Percentiles rank a stretch among this genome's conserved stretches.
Evolutionary conservation across 2,329 filamentous ascomycete genomes (phyloP).

Genomic region (Clonostachys byssicola): DNA sequence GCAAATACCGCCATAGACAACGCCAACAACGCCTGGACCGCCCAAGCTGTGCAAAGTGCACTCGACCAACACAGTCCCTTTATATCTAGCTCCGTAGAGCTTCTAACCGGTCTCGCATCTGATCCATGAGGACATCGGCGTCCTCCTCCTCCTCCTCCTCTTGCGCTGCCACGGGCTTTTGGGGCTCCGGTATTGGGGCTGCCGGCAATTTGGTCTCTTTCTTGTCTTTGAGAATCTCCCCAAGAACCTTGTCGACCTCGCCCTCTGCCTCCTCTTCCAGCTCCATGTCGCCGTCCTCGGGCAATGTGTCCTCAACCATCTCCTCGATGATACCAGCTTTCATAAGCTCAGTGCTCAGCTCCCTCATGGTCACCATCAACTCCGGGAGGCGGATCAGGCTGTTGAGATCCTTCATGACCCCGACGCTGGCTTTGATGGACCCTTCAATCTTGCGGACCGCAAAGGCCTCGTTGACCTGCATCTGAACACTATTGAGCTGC

Average conservation of each 20-base stretch:
- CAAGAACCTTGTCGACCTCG: slow-evolving; percentile 90
- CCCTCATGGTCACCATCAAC: slow-evolving; percentile 82
- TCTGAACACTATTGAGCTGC: slow-evolving; percentile 86
- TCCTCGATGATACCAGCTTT: slow-evolving; percentile 97
- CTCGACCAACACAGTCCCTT: not conserved
- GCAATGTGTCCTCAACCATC: slow-evolving; percentile 85
- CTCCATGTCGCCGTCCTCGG: slow-evolving; percentile 67
- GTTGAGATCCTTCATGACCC: slow-evolving; percentile 98
- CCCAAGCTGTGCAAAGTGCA: no score
- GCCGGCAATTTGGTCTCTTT: slow-evolving; percentile 58
- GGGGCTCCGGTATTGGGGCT: slow-evolving; percentile 50
- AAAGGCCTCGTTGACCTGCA: slow-evolving; percentile 98
- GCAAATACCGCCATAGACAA: no score
- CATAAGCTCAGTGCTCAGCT: slow-evolving; percentile 81
- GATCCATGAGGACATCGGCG: slow-evolving; percentile 83
- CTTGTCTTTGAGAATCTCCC: slow-evolving; percentile 83
- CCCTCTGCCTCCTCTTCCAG: slow-evolving; percentile 72
- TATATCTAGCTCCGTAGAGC: slow-evolving; percentile 72
- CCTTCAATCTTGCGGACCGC: slow-evolving; percentile 94
- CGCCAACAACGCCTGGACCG: no score
- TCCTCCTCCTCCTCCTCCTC: slow-evolving; percentile 77
- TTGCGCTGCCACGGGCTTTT: slow-evolving; percentile 48
- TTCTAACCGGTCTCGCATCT: slow-evolving; percentile 90
- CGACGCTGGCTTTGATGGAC: slow-evolving; percentile 77
- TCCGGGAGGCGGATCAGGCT: slow-evolving; percentile 78